Base-by-base conservation (phyloP, 2,329 filamentous ascomycete species). In the Phialocephala sp. region DNA sequence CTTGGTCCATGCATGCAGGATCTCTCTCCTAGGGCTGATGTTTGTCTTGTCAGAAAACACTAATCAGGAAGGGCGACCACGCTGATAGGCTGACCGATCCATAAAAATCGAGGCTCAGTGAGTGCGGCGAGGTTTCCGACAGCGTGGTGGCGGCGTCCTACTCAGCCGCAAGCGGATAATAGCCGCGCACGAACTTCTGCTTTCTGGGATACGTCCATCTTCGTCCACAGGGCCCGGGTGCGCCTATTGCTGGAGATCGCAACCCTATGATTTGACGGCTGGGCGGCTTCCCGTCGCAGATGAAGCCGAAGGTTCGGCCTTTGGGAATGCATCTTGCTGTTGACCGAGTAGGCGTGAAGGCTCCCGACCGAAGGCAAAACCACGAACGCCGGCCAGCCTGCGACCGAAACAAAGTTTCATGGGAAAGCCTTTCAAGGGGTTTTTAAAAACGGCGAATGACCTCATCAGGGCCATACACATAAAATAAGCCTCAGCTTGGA, bases 1-100 rank as follows among this genome's bases (percentile, higher is more conserved):
- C 50, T 12, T 54, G 50, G 50, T 54, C 50, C 12, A 18, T 32
- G 47, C 47, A 27, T 11, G 24, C 50, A 54, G 50, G 50, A 54
- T 54, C 24, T 54, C 22, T 12, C 4, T 54, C 8, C 18, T 54
- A 35, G 24, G 50, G 50, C 50, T 54, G 50, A 54, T 12, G 8
- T 18, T 12, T 32, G 22, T 54, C 18, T 6, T 27, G 50, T 54
- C 12, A 54, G 50, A 54, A 18, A 54, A 11, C 11, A 35, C 50
- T 32, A 54, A n/a, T 18, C 15, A 2, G 11, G 22, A 27, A 18
- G 14, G n/a, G 12, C 22, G 9, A 27, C 8, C 3, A 2, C 5
- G 4, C 12, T 35, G 8, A 54, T 54, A 32, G 24, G 50, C 15
- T n/a, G 15, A 35, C 22, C 18, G 24, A 12, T 12, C 50, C 12